phyloP scores from a whole-genome alignment of 2,329 filamentous ascomycete genomes.

The Neofusicoccum parvum region DNA sequence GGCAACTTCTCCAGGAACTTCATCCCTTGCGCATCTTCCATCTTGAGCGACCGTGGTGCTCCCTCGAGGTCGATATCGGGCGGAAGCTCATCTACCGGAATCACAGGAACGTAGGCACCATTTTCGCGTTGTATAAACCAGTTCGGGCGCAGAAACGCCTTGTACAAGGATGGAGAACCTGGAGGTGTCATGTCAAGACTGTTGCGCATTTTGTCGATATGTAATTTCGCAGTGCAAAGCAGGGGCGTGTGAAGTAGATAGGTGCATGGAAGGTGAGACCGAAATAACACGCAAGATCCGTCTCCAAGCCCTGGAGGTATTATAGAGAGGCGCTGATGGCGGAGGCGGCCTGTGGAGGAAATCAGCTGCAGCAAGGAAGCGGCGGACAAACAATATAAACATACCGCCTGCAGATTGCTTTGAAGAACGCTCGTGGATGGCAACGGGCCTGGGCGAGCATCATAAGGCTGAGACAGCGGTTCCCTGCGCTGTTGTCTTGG shows the following conservation, averaged over 20 bases:
- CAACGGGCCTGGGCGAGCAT: not conserved
- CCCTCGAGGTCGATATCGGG: constrained; percentile 38
- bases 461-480: not conserved
- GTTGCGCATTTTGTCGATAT: not conserved
- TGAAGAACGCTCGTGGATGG: not conserved
- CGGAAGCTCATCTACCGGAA: constrained; percentile 49
- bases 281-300: not conserved
- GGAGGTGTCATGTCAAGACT: not conserved
- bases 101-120: constrained; percentile 41
- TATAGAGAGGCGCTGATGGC: not conserved
- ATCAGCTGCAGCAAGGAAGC: not conserved
- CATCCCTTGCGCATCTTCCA: constrained; percentile 33
- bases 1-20: constrained; percentile 32
- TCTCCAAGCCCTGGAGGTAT: not conserved
- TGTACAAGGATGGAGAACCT: not conserved
- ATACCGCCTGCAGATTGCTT: not conserved
- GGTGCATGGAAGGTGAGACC: not conserved
- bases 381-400: not conserved
- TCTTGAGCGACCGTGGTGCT: constrained; percentile 37
- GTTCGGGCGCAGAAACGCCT: constrained; percentile 25
- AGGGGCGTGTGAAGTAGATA: not conserved
- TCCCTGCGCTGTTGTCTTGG: not conserved
- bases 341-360: not conserved
- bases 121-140: constrained; percentile 44
- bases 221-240: not conserved